Evolutionary conservation across 768 basidiomycete genomes (phyloP).

Genomic region (Phlegmacium glaucopus): DNA sequence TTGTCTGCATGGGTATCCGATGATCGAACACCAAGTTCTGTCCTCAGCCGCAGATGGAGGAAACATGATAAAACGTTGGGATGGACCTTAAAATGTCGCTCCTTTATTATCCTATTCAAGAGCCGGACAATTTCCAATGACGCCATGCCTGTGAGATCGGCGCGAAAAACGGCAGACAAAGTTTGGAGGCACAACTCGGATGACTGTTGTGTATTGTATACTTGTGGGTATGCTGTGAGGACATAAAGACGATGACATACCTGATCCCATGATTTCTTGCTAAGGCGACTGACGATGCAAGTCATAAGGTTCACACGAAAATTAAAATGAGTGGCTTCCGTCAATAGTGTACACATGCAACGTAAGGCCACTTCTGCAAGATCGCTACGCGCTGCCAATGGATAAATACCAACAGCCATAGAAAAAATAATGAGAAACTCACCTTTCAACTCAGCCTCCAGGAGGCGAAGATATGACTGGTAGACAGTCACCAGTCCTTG

Average conservation of each 20-base stretch:
- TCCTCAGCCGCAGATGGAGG: slow-evolving; percentile 80
- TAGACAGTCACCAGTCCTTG: slow-evolving; percentile 88
- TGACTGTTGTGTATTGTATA: slow-evolving; percentile 43
- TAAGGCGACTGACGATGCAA: slow-evolving; percentile 77
- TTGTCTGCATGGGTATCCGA: slow-evolving; percentile 68
- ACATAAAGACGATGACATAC: slow-evolving; percentile 40
- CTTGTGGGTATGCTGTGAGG: slow-evolving; percentile 5
- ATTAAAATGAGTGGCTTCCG: slow-evolving; percentile 92
- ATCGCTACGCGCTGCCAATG: slow-evolving; percentile 53
- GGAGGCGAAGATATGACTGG: slow-evolving; percentile 79
- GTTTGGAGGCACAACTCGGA: slow-evolving; percentile 85
- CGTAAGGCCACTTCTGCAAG: slow-evolving; percentile 69
- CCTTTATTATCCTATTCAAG: slow-evolving; percentile 94
- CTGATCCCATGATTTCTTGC: slow-evolving; percentile 85
- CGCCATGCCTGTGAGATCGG: slow-evolving; percentile 74
- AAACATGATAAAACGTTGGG: slow-evolving; percentile 86
- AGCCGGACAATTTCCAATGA: slow-evolving; percentile 90
- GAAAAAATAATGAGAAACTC: slow-evolving; percentile 13
- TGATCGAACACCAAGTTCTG: slow-evolving; percentile 77
- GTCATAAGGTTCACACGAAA: slow-evolving; percentile 92
- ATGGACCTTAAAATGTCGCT: slow-evolving; percentile 84
- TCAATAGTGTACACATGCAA: slow-evolving; percentile 84
- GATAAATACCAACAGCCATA: slow-evolving; percentile 3
- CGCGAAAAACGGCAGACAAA: slow-evolving; percentile 76
- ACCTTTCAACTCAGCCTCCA: slow-evolving; percentile 91